Conservation (phyloP, 2,329 filamentous ascomycete genomes). For the Penicillium sp. region DNA sequence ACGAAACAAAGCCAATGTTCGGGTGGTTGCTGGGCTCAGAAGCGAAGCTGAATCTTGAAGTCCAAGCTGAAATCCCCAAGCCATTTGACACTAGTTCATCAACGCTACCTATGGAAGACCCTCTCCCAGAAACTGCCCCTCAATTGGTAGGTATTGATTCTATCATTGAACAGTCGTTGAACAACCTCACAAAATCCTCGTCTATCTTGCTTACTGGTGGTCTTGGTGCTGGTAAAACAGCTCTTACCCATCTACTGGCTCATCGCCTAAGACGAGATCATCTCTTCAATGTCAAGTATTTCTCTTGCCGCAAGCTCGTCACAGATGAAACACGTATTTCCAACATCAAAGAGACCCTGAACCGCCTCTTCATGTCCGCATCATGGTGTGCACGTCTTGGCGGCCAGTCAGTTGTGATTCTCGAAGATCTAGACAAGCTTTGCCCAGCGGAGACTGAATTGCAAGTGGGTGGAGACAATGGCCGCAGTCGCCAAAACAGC, state of each 20-base stretch:
- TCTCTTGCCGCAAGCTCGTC: slow-evolving; percentile 80
- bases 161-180: slow-evolving; percentile 69
- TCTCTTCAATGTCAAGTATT: slow-evolving; percentile 80
- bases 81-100: slow-evolving; percentile 53
- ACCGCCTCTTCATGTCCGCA: slow-evolving; percentile 80
- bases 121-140: slow-evolving; percentile 55
- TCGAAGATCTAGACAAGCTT: slow-evolving; percentile 90
- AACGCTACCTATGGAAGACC: slow-evolving; percentile 53
- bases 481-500: slow-evolving; percentile 85
- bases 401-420: slow-evolving; percentile 77
- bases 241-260: slow-evolving; percentile 72
- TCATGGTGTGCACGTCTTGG: slow-evolving; percentile 88
- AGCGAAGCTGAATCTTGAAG: slow-evolving; percentile 68
- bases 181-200: slow-evolving; percentile 78
- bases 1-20: slow-evolving; percentile 34
- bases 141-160: slow-evolving; percentile 80
- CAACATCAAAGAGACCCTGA: slow-evolving; percentile 85
- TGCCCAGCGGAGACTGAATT: slow-evolving; percentile 93
- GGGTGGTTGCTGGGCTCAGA: slow-evolving; percentile 79
- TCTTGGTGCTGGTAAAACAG: slow-evolving; percentile 86
- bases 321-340: slow-evolving; percentile 88
- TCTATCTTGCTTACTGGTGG: slow-evolving; percentile 88
- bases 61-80: slow-evolving; percentile 70
- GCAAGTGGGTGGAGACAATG: slow-evolving; percentile 90
- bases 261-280: slow-evolving; percentile 69